Evolutionary conservation across 345 rosid genomes (phyloP).

Genomic region (Brassica cretica): DNA sequence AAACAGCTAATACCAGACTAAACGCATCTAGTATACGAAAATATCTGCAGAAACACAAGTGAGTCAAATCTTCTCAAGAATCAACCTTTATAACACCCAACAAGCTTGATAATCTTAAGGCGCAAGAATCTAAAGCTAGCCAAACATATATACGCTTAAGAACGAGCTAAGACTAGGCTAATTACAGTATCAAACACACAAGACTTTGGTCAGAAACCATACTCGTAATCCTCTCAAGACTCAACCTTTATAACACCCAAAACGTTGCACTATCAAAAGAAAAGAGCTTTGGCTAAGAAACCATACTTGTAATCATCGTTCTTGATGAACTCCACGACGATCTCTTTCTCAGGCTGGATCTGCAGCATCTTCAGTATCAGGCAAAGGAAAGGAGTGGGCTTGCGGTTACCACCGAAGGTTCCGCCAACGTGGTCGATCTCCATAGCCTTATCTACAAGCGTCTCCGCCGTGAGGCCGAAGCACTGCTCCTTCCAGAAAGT

Average conservation of each 20-base stretch:
- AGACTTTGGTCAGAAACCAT: not conserved
- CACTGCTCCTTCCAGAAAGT: slow-evolving; percentile 95
- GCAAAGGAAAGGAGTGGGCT: slow-evolving; percentile 86
- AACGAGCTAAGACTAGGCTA: not conserved
- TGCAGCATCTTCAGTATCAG: slow-evolving; percentile 87
- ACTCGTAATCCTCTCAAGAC: not conserved
- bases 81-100: not conserved
- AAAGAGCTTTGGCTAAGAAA: not conserved
- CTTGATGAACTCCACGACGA: slow-evolving; percentile 86
- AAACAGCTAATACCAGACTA: not conserved
- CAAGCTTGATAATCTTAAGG: not conserved
- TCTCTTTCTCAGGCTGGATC: slow-evolving; percentile 91
- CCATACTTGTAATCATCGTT: slow-evolving; percentile 89
- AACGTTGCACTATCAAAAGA: not conserved
- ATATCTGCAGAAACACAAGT: slow-evolving; percentile 47
- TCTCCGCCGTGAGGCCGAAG: slow-evolving; percentile 87
- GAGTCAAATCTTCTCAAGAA: not conserved
- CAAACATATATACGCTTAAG: not conserved
- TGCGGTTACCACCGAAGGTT: slow-evolving; percentile 77
- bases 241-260: slow-evolving; percentile 2
- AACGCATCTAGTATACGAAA: slow-evolving; percentile 73
- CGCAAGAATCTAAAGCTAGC: not conserved
- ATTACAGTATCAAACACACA: not conserved
- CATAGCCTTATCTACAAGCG: slow-evolving; percentile 90
- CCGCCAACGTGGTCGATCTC: slow-evolving; percentile 91